Conservation (phyloP, 768 basidiomycete genomes). For the Rhodocollybia butyracea region DNA sequence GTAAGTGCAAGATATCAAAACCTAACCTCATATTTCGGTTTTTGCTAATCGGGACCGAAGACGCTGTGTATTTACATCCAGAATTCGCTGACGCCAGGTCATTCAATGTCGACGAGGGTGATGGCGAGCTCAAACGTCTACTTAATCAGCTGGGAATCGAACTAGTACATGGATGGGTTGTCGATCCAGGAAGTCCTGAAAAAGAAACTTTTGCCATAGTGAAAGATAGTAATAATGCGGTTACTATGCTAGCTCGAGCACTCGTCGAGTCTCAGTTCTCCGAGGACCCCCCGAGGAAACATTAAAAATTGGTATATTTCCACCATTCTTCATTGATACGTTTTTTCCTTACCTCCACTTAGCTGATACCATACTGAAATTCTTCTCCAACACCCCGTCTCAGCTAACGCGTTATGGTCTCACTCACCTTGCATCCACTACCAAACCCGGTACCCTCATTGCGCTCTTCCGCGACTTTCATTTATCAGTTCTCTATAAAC, state of each 20-base stretch:
- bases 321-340: background rate
- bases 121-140: conserved; percentile 80
- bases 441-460: conserved; percentile 53
- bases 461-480: conserved; percentile 91
- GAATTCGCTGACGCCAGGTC: conserved; percentile 66
- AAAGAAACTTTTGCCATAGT: conserved; percentile 46
- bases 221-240: conserved; percentile 71
- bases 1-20: conserved; percentile 47
- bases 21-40: background rate
- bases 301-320: conserved; percentile 64
- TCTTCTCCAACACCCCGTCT: conserved; percentile 68
- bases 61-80: conserved; percentile 91
- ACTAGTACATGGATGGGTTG: conserved; percentile 88
- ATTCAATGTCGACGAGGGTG: conserved; percentile 65
- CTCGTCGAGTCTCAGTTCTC: conserved; percentile 18
- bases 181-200: conserved; percentile 66
- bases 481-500: conserved; percentile 81
- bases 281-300: conserved; percentile 58
- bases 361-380: conserved; percentile 69
- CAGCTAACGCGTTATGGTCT: conserved; percentile 89
- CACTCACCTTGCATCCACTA: conserved; percentile 69
- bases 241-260: conserved; percentile 34
- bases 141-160: conserved; percentile 80
- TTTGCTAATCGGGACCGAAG: conserved; percentile 31
- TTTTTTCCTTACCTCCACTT: background rate